A percentile compares a stretch with the other conserved stretches of the same genome.
Conservation (phyloP, 2,329 filamentous ascomycete species). For the Hymenoscyphus fructigenus region DNA sequence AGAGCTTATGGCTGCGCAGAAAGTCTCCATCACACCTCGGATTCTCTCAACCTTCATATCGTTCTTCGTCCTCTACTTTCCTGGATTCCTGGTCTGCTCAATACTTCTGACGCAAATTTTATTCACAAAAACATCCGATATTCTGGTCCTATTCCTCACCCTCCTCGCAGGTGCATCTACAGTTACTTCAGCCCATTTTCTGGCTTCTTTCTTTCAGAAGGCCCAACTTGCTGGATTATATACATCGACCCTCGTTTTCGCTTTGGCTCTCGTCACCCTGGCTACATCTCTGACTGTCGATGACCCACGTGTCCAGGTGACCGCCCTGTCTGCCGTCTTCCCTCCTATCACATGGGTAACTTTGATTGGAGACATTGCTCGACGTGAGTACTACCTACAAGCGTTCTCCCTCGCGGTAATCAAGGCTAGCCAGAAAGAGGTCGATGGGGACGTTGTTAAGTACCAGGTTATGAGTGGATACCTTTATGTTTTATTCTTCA, state of each 20-base stretch:
- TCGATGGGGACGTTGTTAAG: slow-evolving; percentile 46
- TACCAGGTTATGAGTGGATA: slow-evolving; percentile 56
- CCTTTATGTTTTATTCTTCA: slow-evolving; percentile 57
- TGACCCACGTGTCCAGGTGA: slow-evolving; percentile 14
- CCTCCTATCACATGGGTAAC: slow-evolving; percentile 28
- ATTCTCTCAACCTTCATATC: slow-evolving; percentile 29
- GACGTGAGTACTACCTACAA: slow-evolving; percentile 21
- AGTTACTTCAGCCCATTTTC: slow-evolving; percentile 41
- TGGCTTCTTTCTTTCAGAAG: slow-evolving; percentile 61
- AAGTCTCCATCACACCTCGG: slow-evolving; percentile 27
- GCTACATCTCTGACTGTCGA: slow-evolving; percentile 36
- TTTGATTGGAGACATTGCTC: slow-evolving; percentile 28
- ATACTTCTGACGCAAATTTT: slow-evolving; percentile 29
- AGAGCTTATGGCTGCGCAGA: slow-evolving; percentile 31
- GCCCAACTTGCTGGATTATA: slow-evolving; percentile 64
- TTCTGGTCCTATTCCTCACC: slow-evolving; percentile 28
- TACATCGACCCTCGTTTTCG: slow-evolving; percentile 56
- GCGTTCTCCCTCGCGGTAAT: slow-evolving; percentile 52
- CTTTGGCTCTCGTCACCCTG: slow-evolving; percentile 61
- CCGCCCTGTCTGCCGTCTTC: slow-evolving; percentile 25
- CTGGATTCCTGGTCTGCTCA: slow-evolving; percentile 27
- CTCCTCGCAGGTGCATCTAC: slow-evolving; percentile 26
- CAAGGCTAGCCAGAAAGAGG: not conserved
- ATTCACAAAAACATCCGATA: slow-evolving; percentile 29
- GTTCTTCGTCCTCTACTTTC: slow-evolving; percentile 30